Conservation (phyloP, 208 protist species). For the Acanthamoeba triangularis region DNA sequence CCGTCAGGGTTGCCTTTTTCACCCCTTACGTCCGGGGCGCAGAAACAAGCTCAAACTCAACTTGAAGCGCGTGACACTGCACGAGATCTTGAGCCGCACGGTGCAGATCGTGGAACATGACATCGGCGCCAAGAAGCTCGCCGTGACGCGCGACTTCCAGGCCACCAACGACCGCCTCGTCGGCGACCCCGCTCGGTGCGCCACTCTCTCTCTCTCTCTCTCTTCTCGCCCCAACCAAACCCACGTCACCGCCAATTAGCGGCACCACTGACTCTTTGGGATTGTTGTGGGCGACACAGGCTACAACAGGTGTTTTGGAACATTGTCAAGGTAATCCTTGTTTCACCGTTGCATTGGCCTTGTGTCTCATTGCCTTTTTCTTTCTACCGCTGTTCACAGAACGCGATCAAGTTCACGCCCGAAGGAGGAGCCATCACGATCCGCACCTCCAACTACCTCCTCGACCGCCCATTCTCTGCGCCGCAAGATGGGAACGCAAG, state of each 20-base stretch:
- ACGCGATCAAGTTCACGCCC: conserved; percentile 67
- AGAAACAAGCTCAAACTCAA: background rate
- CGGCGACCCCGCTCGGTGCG: background rate
- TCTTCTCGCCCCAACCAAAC: no score
- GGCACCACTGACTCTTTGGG: no score
- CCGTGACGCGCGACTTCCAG: background rate
- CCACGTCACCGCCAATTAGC: no score
- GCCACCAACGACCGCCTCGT: background rate
- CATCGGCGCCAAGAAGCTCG: background rate
- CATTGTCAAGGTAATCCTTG: background rate
- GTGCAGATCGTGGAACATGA: conserved; percentile 27
- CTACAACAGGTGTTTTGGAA: conserved; percentile 29
- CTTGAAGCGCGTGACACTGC: background rate
- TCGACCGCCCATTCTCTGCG: background rate
- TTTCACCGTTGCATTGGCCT: no score
- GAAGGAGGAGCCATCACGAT: background rate
- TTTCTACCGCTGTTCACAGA: background rate
- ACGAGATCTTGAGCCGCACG: background rate
- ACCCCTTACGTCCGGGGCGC: no score
- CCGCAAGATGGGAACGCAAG: no score
- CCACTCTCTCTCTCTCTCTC: no score
- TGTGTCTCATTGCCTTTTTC: no score
- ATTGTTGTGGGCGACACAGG: no score
- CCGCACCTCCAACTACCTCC: background rate
- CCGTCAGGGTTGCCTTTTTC: no score